A percentile compares a stretch with the other conserved stretches of the same genome.
These are phyloP conservation scores for Sclerotinia spermophila DNA, from an alignment of 2,329 filamentous ascomycete species.

Conservation along the genomic window DNA sequence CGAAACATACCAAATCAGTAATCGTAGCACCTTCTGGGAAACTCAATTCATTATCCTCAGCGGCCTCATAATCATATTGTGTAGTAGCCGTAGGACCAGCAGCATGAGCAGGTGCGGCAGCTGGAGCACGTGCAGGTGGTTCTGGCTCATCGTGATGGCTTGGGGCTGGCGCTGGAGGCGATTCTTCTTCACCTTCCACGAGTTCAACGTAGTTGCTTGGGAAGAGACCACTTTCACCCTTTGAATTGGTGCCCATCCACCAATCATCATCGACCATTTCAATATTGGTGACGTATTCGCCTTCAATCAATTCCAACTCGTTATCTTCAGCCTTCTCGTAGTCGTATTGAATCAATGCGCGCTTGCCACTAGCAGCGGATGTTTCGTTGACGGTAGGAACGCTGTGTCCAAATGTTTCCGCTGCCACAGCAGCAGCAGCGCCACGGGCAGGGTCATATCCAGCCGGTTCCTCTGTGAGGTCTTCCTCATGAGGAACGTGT, in stretches of 20 bases:
- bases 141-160: slow-evolving; percentile 30
- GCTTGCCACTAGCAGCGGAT: slow-evolving; percentile 56
- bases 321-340: slow-evolving; percentile 98
- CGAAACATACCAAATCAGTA: slow-evolving; percentile 63
- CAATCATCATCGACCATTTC: slow-evolving; percentile 98
- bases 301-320: slow-evolving; percentile 86
- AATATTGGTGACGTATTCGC: slow-evolving; percentile 84
- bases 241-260: slow-evolving; percentile 92
- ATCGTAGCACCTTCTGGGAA: slow-evolving; percentile 89
- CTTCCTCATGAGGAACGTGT: slow-evolving; percentile 59
- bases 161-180: slow-evolving; percentile 32
- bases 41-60: slow-evolving; percentile 82
- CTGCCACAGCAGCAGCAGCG: slow-evolving; percentile 53
- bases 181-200: slow-evolving; percentile 57
- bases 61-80: slow-evolving; percentile 93
- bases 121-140: slow-evolving; percentile 41
- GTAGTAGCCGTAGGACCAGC: slow-evolving; percentile 59
- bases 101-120: slow-evolving; percentile 46
- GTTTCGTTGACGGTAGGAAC: slow-evolving; percentile 42
- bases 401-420: slow-evolving; percentile 43
- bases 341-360: slow-evolving; percentile 83
- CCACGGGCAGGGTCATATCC: slow-evolving; percentile 57
- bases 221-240: slow-evolving; percentile 85
- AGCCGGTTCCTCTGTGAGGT: slow-evolving; percentile 61
- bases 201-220: slow-evolving; percentile 96